These are phyloP conservation scores for Madurella fahalii DNA, from an alignment of 2,329 filamentous ascomycete genomes.

Conservation along the genomic window DNA sequence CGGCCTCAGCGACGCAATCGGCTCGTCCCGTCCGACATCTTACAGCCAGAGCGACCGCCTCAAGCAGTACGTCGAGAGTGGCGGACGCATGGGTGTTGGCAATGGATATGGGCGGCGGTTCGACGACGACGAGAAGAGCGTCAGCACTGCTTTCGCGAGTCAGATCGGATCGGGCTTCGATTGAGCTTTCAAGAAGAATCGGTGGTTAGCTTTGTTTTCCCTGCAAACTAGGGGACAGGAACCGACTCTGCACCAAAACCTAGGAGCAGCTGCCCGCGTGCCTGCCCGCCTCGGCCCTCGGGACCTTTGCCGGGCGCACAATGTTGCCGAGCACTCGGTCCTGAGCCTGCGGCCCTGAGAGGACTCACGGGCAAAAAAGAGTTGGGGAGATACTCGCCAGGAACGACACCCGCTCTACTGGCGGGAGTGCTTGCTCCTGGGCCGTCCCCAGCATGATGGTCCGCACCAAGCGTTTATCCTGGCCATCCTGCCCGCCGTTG, in stretches of 20 bases:
- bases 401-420: not conserved
- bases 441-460: constrained; percentile 1
- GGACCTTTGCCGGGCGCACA: constrained; percentile 13
- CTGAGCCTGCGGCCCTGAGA: constrained; percentile 4
- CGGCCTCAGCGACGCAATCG: constrained; percentile 72
- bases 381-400: constrained; percentile 6
- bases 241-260: constrained; percentile 6
- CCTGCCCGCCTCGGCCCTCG: constrained; percentile 7
- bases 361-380: not conserved
- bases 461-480: not conserved
- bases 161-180: constrained; percentile 66
- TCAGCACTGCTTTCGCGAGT: constrained; percentile 94
- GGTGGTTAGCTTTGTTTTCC: constrained; percentile 15
- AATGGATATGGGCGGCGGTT: constrained; percentile 68
- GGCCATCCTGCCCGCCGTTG: constrained; percentile 1
- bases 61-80: constrained; percentile 89
- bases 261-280: not conserved
- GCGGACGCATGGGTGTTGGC: constrained; percentile 61
- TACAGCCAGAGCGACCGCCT: constrained; percentile 84
- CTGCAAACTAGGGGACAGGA: constrained; percentile 16
- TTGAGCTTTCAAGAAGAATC: constrained; percentile 34
- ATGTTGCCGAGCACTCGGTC: not conserved
- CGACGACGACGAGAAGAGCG: constrained; percentile 93
- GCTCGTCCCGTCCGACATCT: constrained; percentile 55
- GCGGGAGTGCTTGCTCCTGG: not conserved